Evolutionary conservation across 2,329 filamentous ascomycete genomes (phyloP), one percentile per base, ranked within the genome.

Genomic region (Beauveria pseudobassiana): DNA sequence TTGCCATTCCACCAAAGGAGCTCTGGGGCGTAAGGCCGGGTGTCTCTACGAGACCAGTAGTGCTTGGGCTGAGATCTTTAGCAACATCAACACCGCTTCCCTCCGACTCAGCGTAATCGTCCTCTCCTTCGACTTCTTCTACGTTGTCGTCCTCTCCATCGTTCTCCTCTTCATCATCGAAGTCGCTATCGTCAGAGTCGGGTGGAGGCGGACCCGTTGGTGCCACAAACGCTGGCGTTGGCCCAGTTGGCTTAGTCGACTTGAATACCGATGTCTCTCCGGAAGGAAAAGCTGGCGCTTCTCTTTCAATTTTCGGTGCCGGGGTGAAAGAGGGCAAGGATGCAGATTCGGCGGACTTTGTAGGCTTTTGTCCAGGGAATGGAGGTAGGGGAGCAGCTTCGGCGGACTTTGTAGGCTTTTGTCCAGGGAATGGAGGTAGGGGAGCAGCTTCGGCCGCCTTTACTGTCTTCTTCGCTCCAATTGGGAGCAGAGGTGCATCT

Each of bases 81-180:
- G 80, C 80, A 51, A 88, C 81, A 70, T 88, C 85, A 54, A 87
- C 78, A 26, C 84, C 86, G 64, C 85, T 88, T 16, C 85, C 85
- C 67, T 84, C 82, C 0, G 76, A 80, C 7, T 69, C 79, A 43
- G 76, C 76, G 34, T 82, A 80, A 3, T 79, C 79, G 14, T 80
- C 80, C 22, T 77, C 75, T 6, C 75, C 76, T n/a, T 75, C 76
- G 6, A 77, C 75, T 5, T 74, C 72, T 20, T 67, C 64, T 68
- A 73, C 73, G 1, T 76, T 77, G 5, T 78, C 75, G 9, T 74
- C 70, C 9, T 69, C 72, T 40, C 74, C 72, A 2, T 74, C 74
- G n/a, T 75, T 76, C 18, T 73, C 73, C 9, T 69, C 72, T 40
- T 74, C 72, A 2, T 74, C 74, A 20, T 75, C 76, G 18, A 73